A percentile compares a stretch with the other conserved stretches of the same genome.
Evolutionary conservation across 1,284 basidiomycete genomes (phyloP).

Genomic region (Sanguinoderma infundibulare): DNA sequence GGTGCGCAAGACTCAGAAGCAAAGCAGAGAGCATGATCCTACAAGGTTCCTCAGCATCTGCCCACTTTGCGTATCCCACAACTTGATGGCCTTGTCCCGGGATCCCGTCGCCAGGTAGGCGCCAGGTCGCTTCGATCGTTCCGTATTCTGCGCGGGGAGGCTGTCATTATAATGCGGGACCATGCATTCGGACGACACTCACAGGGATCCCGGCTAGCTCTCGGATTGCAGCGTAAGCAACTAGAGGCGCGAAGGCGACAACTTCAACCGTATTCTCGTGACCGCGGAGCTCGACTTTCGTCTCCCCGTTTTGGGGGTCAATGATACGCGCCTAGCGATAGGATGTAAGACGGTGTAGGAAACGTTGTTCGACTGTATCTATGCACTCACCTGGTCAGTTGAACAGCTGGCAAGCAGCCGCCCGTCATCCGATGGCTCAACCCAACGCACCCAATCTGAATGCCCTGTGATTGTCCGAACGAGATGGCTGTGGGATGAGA

Average conservation of each 20-base stretch:
- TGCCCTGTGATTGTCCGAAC: conserved; percentile 66
- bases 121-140: conserved; percentile 38
- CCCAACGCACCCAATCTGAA: conserved; percentile 73
- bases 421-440: conserved; percentile 63
- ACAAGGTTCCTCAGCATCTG: conserved; percentile 72
- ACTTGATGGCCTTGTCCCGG: conserved; percentile 72
- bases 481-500: conserved; percentile 48
- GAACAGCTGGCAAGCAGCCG: conserved; percentile 66
- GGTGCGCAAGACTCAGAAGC: neutral
- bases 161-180: neutral
- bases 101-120: conserved; percentile 69
- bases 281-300: conserved; percentile 71
- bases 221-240: conserved; percentile 59
- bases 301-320: conserved; percentile 64
- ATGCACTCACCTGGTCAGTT: conserved; percentile 65
- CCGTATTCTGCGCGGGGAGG: conserved; percentile 17
- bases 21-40: conserved; percentile 31
- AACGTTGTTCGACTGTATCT: neutral
- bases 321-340: conserved; percentile 59
- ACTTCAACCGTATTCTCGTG: conserved; percentile 81
- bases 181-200: neutral
- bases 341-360: neutral
- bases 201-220: conserved; percentile 36
- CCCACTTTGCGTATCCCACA: conserved; percentile 73
- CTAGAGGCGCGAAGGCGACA: conserved; percentile 61